Percentiles rank a stretch among this genome's conserved stretches.
Conservation (phyloP, 441 rosid genomes). For the Gossypium aridum region DNA sequence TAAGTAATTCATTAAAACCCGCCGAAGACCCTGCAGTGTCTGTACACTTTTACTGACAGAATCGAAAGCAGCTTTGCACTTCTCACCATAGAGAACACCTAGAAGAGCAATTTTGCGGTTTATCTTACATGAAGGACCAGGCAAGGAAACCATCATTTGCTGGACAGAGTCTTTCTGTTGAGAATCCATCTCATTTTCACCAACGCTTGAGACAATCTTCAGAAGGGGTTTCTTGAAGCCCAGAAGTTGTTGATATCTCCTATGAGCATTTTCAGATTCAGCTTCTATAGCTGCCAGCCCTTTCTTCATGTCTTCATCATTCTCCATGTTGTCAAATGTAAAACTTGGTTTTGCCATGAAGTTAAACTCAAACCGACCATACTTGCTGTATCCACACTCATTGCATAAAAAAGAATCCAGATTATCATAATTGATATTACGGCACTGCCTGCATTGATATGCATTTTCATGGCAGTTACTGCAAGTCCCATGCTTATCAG, state of each 20-base stretch:
- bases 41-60: slow-evolving; percentile 99
- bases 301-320: slow-evolving; percentile 99
- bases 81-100: slow-evolving; percentile 99
- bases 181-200: slow-evolving; percentile 99
- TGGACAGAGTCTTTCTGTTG: slow-evolving; percentile 99
- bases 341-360: slow-evolving; percentile 99
- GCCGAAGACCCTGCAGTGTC: slow-evolving; percentile 98
- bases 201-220: slow-evolving; percentile 98
- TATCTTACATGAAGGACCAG: slow-evolving; percentile 98
- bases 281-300: slow-evolving; percentile 98
- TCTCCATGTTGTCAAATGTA: slow-evolving; percentile 98
- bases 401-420: slow-evolving; percentile 99
- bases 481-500: slow-evolving; percentile 99
- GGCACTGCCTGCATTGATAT: slow-evolving; percentile 99
- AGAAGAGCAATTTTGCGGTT: slow-evolving; percentile 99
- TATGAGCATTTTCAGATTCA: slow-evolving; percentile 99
- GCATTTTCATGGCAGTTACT: slow-evolving; percentile 99
- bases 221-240: slow-evolving; percentile 99
- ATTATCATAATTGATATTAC: slow-evolving; percentile 98
- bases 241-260: slow-evolving; percentile 99
- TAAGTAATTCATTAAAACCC: slow-evolving; percentile 95
- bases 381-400: slow-evolving; percentile 99
- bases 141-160: slow-evolving; percentile 99
- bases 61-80: slow-evolving; percentile 99
- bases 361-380: slow-evolving; percentile 99